These are phyloP conservation scores for Solanum pinnatisectum DNA, from an alignment of 257 asterid species.

Conservation along the genomic window DNA sequence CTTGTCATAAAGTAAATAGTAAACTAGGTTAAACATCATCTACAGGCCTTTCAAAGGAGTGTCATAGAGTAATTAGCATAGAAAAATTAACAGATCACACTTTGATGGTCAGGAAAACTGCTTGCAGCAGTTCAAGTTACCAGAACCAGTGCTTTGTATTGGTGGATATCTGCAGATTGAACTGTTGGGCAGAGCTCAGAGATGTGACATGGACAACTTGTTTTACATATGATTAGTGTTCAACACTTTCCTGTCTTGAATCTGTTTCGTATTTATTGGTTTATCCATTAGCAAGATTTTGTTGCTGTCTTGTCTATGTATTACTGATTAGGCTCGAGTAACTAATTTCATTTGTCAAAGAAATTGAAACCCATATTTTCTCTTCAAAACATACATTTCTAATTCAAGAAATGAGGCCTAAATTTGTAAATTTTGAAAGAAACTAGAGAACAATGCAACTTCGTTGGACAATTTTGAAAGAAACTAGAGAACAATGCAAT, in stretches of 20 bases:
- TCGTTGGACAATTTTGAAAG: background rate
- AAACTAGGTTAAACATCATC: background rate
- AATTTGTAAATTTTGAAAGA: background rate
- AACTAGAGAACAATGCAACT: background rate
- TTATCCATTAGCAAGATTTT: background rate
- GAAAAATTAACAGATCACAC: background rate
- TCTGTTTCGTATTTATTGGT: background rate
- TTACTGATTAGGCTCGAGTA: background rate
- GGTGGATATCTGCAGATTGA: conserved; percentile 77
- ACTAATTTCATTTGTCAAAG: background rate
- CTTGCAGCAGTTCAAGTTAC: conserved; percentile 74
- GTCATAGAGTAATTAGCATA: background rate
- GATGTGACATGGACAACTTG: conserved; percentile 47
- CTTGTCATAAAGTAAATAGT: background rate
- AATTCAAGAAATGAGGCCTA: background rate
- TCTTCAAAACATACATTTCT: background rate
- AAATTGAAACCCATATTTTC: background rate
- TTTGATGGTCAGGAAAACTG: conserved; percentile 46
- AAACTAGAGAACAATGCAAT: background rate
- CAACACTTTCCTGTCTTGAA: background rate
- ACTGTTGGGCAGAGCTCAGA: conserved; percentile 61
- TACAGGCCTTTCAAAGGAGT: background rate
- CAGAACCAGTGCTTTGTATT: conserved; percentile 63
- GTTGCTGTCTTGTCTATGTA: background rate
- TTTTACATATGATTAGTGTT: conserved; percentile 67